phyloP scores from a whole-genome alignment of 495 filamentous ascomycete species.

The Trichocladium antarcticum region DNA sequence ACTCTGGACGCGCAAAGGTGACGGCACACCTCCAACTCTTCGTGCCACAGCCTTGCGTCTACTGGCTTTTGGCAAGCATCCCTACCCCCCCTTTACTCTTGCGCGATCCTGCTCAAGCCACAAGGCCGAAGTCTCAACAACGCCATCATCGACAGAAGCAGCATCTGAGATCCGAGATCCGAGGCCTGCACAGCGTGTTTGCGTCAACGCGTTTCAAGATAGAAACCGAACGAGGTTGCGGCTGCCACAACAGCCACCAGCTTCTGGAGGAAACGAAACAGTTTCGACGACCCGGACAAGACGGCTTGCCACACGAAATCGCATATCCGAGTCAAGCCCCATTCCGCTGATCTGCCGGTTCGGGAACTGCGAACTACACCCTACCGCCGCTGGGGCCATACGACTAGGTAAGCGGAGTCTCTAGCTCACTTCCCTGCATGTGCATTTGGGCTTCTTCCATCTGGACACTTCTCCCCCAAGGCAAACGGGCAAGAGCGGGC shows the following conservation, averaged over 20 bases:
- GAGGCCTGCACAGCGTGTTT: slow-evolving; percentile 15
- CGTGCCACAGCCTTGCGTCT: slow-evolving; percentile 18
- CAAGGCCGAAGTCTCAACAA: slow-evolving; percentile 16
- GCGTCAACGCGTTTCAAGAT: slow-evolving; percentile 14
- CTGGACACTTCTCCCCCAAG: neutral
- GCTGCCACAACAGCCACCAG: slow-evolving; percentile 1
- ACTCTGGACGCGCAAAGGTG: neutral
- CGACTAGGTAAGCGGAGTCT: slow-evolving; percentile 1
- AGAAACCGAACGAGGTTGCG: slow-evolving; percentile 2
- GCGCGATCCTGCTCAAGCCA: slow-evolving; percentile 22
- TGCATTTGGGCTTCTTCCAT: neutral
- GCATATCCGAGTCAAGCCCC: too few species aligned
- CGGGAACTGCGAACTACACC: too few species aligned
- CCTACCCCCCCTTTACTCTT: slow-evolving; percentile 13
- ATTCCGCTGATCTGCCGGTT: neutral
- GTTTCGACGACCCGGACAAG: neutral
- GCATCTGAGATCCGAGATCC: slow-evolving; percentile 19
- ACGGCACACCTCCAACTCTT: slow-evolving; percentile 7
- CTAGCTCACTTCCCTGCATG: slow-evolving; percentile 2
- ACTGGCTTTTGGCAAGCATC: slow-evolving; percentile 9
- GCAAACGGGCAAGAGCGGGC: neutral
- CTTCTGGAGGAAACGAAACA: neutral
- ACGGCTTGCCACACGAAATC: neutral
- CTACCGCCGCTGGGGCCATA: neutral
- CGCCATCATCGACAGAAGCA: slow-evolving; percentile 15